Percentiles rank a stretch among this genome's conserved stretches.
Conservation (phyloP, 352 stramenopile species). For the Pythium sp. region DNA sequence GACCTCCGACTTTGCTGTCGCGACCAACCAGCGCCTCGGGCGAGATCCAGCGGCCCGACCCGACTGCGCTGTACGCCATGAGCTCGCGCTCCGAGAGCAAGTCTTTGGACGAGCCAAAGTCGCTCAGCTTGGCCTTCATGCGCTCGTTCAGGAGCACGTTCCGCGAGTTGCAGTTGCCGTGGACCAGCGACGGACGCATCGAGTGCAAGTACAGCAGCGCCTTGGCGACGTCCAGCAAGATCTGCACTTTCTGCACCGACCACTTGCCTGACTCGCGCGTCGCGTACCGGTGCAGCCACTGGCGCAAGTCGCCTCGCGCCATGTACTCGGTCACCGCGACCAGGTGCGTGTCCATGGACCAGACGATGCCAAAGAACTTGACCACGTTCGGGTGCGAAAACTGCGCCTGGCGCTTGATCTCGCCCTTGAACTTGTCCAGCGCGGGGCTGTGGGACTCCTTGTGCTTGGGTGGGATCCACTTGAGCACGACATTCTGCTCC, state of each 20-base stretch:
- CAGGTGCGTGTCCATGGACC: slow-evolving; percentile 66
- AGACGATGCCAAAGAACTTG: slow-evolving; percentile 72
- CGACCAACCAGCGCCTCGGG: slow-evolving; percentile 60
- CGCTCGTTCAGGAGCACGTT: slow-evolving; percentile 59
- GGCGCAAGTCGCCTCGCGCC: slow-evolving; percentile 58
- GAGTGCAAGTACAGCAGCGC: slow-evolving; percentile 69
- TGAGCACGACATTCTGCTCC: slow-evolving; percentile 46
- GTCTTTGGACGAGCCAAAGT: slow-evolving; percentile 61
- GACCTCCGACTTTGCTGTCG: slow-evolving; percentile 23
- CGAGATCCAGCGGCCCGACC: slow-evolving; percentile 67
- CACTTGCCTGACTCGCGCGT: slow-evolving; percentile 41
- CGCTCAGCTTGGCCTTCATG: slow-evolving; percentile 63
- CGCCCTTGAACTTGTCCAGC: slow-evolving; percentile 57
- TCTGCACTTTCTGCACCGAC: slow-evolving; percentile 52
- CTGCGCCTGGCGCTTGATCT: slow-evolving; percentile 56
- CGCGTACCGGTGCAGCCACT: slow-evolving; percentile 59
- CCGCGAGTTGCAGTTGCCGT: slow-evolving; percentile 66
- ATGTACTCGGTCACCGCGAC: slow-evolving; percentile 75
- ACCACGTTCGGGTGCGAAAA: slow-evolving; percentile 75
- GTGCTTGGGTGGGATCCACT: slow-evolving; percentile 45
- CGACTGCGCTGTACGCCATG: slow-evolving; percentile 61
- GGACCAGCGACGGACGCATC: slow-evolving; percentile 49
- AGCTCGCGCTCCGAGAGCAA: slow-evolving; percentile 55
- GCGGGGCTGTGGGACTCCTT: slow-evolving; percentile 18
- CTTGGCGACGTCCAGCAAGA: slow-evolving; percentile 59